Conservation (phyloP, 768 basidiomycete species). For the Amanita pallidorosea region DNA sequence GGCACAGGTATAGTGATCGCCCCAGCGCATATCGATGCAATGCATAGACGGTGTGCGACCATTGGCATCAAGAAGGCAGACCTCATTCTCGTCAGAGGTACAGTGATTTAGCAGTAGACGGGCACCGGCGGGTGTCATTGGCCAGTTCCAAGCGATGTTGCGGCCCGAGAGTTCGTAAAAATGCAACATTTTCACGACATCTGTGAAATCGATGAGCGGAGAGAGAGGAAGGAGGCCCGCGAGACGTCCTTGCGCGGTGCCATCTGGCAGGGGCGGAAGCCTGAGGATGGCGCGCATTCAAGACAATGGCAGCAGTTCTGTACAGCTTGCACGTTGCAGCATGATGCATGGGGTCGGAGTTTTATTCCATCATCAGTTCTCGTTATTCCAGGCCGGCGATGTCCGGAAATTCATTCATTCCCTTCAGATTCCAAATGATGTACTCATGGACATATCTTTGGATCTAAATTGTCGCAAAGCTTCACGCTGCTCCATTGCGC, state of each 20-base stretch:
- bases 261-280: too few relatives aligned
- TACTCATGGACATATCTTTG: too few relatives aligned
- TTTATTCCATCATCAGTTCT: too few relatives aligned
- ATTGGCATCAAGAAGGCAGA: not conserved
- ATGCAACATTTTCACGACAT: not conserved
- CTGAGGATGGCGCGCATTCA: too few relatives aligned
- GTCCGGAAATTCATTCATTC: too few relatives aligned
- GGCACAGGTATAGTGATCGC: not conserved
- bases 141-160: not conserved
- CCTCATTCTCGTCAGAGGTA: not conserved
- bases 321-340: too few relatives aligned
- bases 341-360: too few relatives aligned
- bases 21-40: not conserved
- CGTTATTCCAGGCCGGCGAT: too few relatives aligned
- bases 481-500: too few relatives aligned
- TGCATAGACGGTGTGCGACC: not conserved
- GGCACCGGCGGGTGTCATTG: not conserved
- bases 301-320: too few relatives aligned
- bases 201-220: not conserved
- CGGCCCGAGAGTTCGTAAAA: not conserved
- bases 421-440: too few relatives aligned
- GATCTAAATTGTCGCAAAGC: too few relatives aligned
- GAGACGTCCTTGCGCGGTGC: not conserved
- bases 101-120: not conserved
- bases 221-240: not conserved